Percentiles rank a stretch among this genome's conserved stretches.
These are phyloP conservation scores for Lablab purpureus DNA, from an alignment of 306 rosid species.

Conservation along the genomic window DNA sequence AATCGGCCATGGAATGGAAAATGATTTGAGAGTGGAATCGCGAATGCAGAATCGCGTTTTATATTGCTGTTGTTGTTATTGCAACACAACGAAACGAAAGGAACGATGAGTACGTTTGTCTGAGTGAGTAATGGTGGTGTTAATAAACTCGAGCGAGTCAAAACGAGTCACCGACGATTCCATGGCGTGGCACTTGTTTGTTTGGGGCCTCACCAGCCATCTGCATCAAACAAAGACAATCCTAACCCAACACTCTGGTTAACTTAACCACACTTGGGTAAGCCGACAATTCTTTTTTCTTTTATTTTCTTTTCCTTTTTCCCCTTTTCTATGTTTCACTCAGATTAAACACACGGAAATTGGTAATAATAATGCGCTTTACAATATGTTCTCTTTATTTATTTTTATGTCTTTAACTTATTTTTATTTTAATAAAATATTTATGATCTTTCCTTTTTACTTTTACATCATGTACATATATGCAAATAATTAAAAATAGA, in stretches of 20 bases:
- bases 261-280: conserved; percentile 68
- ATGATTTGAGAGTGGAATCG: neutral
- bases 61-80: neutral
- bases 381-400: too few species aligned
- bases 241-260: conserved; percentile 57
- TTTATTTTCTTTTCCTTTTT: neutral
- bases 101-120: neutral
- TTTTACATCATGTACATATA: too few species aligned
- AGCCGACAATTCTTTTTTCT: conserved; percentile 63
- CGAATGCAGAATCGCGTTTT: neutral
- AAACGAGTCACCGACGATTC: conserved; percentile 95
- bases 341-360: too few species aligned
- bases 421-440: too few species aligned
- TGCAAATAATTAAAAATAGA: too few species aligned
- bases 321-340: too few species aligned
- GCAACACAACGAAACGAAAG: neutral
- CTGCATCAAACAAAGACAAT: conserved; percentile 51
- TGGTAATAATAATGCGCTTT: too few species aligned
- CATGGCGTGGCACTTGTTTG: conserved; percentile 28
- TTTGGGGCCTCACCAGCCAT: conserved; percentile 62
- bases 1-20: conserved; percentile 38
- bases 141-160: conserved; percentile 56
- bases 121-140: neutral
- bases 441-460: too few species aligned
- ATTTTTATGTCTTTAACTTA: too few species aligned